A percentile compares a stretch with the other conserved stretches of the same genome.
Evolutionary conservation across 2,329 filamentous ascomycete genomes (phyloP).

Genomic region (Sclerotiophoma versabilis): DNA sequence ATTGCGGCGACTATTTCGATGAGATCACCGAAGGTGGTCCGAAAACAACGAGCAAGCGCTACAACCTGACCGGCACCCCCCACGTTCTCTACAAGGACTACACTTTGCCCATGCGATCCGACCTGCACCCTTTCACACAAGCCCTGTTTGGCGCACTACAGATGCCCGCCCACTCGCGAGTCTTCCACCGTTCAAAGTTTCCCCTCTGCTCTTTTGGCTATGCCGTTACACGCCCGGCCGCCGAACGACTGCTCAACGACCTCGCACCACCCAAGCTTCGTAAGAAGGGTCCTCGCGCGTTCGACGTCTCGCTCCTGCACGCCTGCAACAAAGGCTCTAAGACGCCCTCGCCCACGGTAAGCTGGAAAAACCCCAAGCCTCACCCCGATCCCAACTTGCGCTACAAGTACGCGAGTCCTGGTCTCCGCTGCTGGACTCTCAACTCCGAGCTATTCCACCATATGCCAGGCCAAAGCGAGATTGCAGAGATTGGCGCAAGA

Average conservation of each 20-base stretch:
- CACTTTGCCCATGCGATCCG: slow-evolving; percentile 44
- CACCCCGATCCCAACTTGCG: slow-evolving; percentile 27
- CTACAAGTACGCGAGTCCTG: slow-evolving; percentile 43
- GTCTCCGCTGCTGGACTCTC: slow-evolving; percentile 53
- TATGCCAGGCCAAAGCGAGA: slow-evolving; percentile 50
- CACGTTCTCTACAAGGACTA: slow-evolving; percentile 48
- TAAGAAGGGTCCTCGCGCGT: slow-evolving; percentile 45
- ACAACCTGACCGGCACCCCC: slow-evolving; percentile 43
- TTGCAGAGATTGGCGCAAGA: slow-evolving; percentile 44
- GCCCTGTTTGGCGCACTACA: slow-evolving; percentile 46
- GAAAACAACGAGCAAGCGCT: slow-evolving; percentile 25
- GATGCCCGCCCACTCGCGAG: slow-evolving; percentile 46
- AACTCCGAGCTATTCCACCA: slow-evolving; percentile 57
- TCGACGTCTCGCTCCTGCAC: slow-evolving; percentile 54
- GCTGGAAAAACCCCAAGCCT: slow-evolving; percentile 28
- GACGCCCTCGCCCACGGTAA: slow-evolving; percentile 38
- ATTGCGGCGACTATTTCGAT: slow-evolving; percentile 54
- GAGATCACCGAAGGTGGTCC: slow-evolving; percentile 42
- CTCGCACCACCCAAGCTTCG: slow-evolving; percentile 46
- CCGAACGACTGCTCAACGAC: slow-evolving; percentile 48
- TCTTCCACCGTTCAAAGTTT: slow-evolving; percentile 52
- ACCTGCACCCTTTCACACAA: slow-evolving; percentile 52
- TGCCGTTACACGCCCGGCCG: slow-evolving; percentile 51
- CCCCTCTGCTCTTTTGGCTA: slow-evolving; percentile 57
- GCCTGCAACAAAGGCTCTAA: slow-evolving; percentile 47